phyloP scores from a whole-genome alignment of 1,284 basidiomycete species.

The Apiotrichum gracile region DNA sequence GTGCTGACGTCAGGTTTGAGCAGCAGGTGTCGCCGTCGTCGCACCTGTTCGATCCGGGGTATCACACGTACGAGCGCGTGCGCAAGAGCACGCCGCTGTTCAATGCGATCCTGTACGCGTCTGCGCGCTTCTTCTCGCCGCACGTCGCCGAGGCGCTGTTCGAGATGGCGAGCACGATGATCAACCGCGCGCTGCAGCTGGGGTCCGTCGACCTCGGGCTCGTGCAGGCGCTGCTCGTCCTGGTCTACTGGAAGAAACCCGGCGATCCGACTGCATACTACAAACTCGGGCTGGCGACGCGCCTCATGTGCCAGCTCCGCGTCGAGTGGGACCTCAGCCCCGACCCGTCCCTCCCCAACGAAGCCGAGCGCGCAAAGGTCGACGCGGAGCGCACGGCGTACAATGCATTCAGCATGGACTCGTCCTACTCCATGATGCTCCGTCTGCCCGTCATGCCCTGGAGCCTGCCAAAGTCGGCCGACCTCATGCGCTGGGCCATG shows the following conservation, averaged over 20 bases:
- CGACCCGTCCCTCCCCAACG: not conserved
- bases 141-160: constrained; percentile 10
- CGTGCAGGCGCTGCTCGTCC: constrained; percentile 16
- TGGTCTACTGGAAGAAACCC: constrained; percentile 15
- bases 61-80: constrained; percentile 9
- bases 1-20: not conserved
- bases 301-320: constrained; percentile 21
- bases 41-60: constrained; percentile 7
- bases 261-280: constrained; percentile 15
- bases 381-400: not conserved
- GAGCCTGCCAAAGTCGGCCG: not conserved
- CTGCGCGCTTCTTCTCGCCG: constrained; percentile 17
- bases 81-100: constrained; percentile 11
- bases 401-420: constrained; percentile 1
- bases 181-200: constrained; percentile 12
- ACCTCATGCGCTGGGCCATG: not conserved
- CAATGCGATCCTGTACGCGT: constrained; percentile 22
- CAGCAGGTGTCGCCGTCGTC: not conserved
- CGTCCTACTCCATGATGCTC: not conserved
- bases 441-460: not conserved
- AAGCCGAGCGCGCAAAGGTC: not conserved
- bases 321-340: constrained; percentile 1
- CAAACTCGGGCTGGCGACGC: constrained; percentile 23
- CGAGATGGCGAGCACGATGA: constrained; percentile 11
- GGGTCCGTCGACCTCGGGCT: constrained; percentile 7